phyloP scores from a whole-genome alignment of 2,329 filamentous ascomycete genomes.

The Fusarium oligoseptatum region DNA sequence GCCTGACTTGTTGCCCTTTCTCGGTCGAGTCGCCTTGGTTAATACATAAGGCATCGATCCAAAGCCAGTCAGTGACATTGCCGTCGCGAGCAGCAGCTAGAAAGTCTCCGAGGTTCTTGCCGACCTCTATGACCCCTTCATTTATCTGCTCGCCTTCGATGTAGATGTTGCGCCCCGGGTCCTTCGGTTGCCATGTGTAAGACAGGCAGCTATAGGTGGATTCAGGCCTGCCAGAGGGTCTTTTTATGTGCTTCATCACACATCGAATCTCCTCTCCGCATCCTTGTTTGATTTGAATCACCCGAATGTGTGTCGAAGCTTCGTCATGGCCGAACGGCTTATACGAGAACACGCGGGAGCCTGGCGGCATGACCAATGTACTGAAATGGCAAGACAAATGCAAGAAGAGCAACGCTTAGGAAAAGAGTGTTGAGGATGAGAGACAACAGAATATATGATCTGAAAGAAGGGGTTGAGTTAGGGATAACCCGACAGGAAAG shows the following conservation, averaged over 20 bases:
- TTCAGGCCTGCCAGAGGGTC: neutral
- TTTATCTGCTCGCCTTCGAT: neutral
- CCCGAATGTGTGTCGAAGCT: neutral
- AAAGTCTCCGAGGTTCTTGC: neutral
- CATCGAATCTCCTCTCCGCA: neutral
- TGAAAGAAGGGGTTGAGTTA: neutral
- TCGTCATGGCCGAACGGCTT: neutral
- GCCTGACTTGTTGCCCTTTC: neutral
- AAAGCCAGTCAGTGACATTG: neutral
- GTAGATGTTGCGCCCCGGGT: neutral
- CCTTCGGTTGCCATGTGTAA: neutral
- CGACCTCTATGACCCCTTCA: neutral
- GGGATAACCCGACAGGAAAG: too few relatives aligned
- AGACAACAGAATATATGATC: neutral
- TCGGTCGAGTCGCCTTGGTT: neutral
- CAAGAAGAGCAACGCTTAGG: neutral
- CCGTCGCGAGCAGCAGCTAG: neutral
- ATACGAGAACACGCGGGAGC: neutral
- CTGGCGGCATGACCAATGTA: too few relatives aligned
- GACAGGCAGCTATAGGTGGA: neutral
- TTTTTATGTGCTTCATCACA: neutral
- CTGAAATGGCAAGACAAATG: neutral
- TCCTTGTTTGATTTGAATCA: neutral
- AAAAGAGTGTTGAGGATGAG: too few relatives aligned
- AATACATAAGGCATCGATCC: neutral